A percentile compares a stretch with the other conserved stretches of the same genome.
Conservation (phyloP, 768 basidiomycete genomes). For the Auricularia heimuer region DNA sequence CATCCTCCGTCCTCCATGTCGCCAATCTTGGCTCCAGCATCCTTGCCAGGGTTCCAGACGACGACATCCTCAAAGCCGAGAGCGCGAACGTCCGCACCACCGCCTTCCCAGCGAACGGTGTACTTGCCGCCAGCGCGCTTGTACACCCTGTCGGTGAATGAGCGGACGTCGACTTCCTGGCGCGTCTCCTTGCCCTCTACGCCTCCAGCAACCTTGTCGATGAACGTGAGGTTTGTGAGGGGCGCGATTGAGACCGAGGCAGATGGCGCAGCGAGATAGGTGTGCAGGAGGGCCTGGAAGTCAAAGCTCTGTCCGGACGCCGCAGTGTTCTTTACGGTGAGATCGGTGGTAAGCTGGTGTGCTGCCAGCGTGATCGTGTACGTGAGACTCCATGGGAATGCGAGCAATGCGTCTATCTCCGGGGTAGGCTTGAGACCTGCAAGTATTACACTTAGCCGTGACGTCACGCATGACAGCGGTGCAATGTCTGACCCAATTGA, state of each 20-base stretch:
- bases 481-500: constrained; percentile 51
- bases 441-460: background rate
- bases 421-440: constrained; percentile 56
- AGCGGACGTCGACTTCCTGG: constrained; percentile 52
- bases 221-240: constrained; percentile 54
- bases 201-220: constrained; percentile 51
- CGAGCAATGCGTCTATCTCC: constrained; percentile 48
- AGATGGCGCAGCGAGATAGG: constrained; percentile 66
- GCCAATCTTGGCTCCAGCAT: constrained; percentile 56
- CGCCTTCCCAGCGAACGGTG: constrained; percentile 48
- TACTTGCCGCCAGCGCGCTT: constrained; percentile 50
- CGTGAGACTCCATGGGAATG: constrained; percentile 55
- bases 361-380: constrained; percentile 76
- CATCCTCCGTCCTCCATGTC: constrained; percentile 91
- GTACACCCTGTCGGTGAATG: constrained; percentile 69
- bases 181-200: constrained; percentile 54
- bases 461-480: background rate
- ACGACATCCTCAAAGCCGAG: constrained; percentile 68
- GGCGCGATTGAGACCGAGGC: constrained; percentile 50
- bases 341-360: constrained; percentile 64
- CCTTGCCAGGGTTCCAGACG: constrained; percentile 87
- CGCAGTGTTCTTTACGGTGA: constrained; percentile 65
- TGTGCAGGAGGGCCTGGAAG: constrained; percentile 92
- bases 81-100: constrained; percentile 43
- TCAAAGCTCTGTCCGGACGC: constrained; percentile 30